Evolutionary conservation across 2,329 filamentous ascomycete species (phyloP).

Genomic region (Penicillium brevicompactum): DNA sequence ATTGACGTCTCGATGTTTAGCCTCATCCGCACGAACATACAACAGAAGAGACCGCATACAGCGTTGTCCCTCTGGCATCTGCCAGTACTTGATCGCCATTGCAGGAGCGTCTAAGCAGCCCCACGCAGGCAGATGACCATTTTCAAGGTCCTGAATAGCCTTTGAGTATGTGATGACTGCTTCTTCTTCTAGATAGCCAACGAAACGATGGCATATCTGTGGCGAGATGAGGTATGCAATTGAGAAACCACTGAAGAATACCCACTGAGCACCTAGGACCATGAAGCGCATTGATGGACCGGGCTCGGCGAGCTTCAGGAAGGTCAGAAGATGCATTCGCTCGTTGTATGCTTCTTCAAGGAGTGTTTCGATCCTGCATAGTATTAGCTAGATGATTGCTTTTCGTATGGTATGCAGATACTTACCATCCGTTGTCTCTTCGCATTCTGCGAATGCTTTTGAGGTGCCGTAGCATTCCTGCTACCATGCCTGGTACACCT

Average conservation of each 20-base stretch:
- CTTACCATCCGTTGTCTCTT: conserved; percentile 79
- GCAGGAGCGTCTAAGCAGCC: conserved; percentile 74
- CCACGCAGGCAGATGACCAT: conserved; percentile 80
- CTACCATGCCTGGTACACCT: conserved; percentile 92
- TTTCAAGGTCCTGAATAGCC: conserved; percentile 79
- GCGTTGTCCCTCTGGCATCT: conserved; percentile 78
- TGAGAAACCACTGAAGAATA: conserved; percentile 95
- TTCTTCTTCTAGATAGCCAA: conserved; percentile 94
- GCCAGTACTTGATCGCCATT: conserved; percentile 85
- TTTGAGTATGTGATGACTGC: conserved; percentile 90
- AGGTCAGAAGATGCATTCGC: conserved; percentile 87
- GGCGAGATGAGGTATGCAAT: conserved; percentile 83
- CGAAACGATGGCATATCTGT: conserved; percentile 86
- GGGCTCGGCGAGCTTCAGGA: conserved; percentile 85
- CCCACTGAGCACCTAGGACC: conserved; percentile 87
- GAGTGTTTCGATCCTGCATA: conserved; percentile 76
- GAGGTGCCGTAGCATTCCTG: conserved; percentile 85
- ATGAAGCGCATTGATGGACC: conserved; percentile 86
- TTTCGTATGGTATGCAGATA: conserved; percentile 11
- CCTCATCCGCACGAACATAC: conserved; percentile 82
- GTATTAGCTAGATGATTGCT: background rate
- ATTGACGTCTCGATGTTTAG: conserved; percentile 86
- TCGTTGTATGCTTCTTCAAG: conserved; percentile 90
- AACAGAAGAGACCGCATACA: conserved; percentile 82
- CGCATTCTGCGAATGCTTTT: conserved; percentile 78